A percentile compares a stretch with the other conserved stretches of the same genome.
These are phyloP conservation scores for Scleroderma citrinum DNA, from an alignment of 768 basidiomycete species.

Conservation along the genomic window DNA sequence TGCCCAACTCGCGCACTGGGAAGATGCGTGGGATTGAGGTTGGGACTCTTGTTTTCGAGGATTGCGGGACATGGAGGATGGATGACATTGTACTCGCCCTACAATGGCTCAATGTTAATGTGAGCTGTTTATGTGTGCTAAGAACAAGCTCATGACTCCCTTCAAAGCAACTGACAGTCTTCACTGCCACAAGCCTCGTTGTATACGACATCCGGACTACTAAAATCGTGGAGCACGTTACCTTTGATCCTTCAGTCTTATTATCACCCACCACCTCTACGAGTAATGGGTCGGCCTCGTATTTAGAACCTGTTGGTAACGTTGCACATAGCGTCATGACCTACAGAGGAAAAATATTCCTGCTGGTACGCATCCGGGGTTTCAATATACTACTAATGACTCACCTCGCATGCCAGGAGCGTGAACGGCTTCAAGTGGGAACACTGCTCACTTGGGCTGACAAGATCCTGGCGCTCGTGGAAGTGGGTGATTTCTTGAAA, in stretches of 20 bases:
- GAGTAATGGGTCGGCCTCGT: constrained; percentile 30
- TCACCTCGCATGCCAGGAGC: constrained; percentile 40
- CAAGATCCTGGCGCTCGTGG: constrained; percentile 75
- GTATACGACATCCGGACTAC: constrained; percentile 62
- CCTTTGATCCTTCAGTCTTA: constrained; percentile 51
- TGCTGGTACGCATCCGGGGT: constrained; percentile 55
- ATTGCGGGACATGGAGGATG: constrained; percentile 53
- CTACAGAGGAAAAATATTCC: constrained; percentile 89
- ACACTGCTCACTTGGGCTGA: constrained; percentile 95
- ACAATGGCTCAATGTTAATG: constrained; percentile 85
- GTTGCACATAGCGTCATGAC: constrained; percentile 67
- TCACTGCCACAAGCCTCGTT: constrained; percentile 52
- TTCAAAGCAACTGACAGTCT: constrained; percentile 59
- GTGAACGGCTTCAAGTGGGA: constrained; percentile 67
- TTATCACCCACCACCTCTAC: constrained; percentile 14
- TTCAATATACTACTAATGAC: neutral
- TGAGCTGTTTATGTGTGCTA: constrained; percentile 40
- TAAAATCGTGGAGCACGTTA: constrained; percentile 55
- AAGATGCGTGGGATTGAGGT: constrained; percentile 55
- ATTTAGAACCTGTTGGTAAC: constrained; percentile 44
- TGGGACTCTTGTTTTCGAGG: constrained; percentile 60
- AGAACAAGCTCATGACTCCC: constrained; percentile 3
- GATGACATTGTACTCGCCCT: constrained; percentile 62
- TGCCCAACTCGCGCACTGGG: constrained; percentile 50
- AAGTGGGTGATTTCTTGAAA: constrained; percentile 80